Evolutionary conservation across 2,329 filamentous ascomycete species (phyloP), one percentile per base, ranked within the genome.

Genomic region (Lasiodiplodia sp.): DNA sequence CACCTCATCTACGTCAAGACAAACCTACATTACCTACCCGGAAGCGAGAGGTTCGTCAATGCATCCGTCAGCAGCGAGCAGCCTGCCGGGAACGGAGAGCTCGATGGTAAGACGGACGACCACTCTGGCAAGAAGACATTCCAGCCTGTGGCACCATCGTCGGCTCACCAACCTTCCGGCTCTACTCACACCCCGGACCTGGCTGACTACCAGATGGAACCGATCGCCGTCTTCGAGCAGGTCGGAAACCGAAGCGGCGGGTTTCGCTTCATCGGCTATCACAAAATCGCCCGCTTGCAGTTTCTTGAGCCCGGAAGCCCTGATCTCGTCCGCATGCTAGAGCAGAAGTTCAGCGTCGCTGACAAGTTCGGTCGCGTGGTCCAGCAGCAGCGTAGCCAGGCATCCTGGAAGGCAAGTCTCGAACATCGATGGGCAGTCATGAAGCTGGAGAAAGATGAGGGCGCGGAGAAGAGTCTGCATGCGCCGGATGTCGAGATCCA

Each of bases 1-100:
- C 67, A 72, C 3, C 73, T 75, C 64, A 71, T 78, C 56, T 76
- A 73, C 70, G 75, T 72, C 62, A 76, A 77, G 63, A 73, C 73
- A 4, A 76, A 72, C 55, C 68, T 78, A 25, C 71, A 74, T 5
- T 56, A 77, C 2, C 68, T 77, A 16, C 74, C 75, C 6, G 67
- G 31, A 37, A 57, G 64, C 21, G 55, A 58, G 38, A 58, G 34
- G 25, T 63, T 63, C 18, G 16, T 38, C 38, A 38, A 49, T 2
- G 14, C 14, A 23, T 4, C 55, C 10, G 25, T 34, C 55, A 23
- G 55, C 55, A 57, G 18, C 31, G 21, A 18, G 3, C 34, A 8
- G 38, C 34, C 10, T 25, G 31, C 14, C 14, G 7, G 12, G 4
- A 31, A 51, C 16, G 38, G 18, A 18, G 18, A 34, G 37, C 2